Percentiles rank a stretch among this genome's conserved stretches.
These are phyloP conservation scores for Trypanosoma congolense DNA, from an alignment of 208 protist species.

Conservation along the genomic window DNA sequence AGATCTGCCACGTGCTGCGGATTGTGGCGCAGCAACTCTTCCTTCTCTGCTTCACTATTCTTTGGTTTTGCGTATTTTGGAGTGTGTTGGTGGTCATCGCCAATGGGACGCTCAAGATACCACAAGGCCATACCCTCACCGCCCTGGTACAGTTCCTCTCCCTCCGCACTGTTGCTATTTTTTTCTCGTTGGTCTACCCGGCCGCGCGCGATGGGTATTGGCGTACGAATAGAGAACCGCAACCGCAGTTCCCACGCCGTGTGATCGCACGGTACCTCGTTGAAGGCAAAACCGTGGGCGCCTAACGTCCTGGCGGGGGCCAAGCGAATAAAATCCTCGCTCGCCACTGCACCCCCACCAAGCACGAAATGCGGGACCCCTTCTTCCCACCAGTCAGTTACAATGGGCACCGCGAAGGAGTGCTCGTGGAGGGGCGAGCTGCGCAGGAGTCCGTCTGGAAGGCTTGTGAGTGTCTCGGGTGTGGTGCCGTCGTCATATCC, in stretches of 20 bases:
- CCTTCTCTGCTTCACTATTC: constrained; percentile 37
- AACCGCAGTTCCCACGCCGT: constrained; percentile 67
- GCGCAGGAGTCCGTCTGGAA: constrained; percentile 49
- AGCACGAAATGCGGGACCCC: constrained; percentile 85
- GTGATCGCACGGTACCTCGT: constrained; percentile 70
- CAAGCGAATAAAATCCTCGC: constrained; percentile 75
- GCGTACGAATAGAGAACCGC: constrained; percentile 66
- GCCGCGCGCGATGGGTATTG: constrained; percentile 26
- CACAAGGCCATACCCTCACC: constrained; percentile 81
- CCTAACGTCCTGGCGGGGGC: constrained; percentile 55
- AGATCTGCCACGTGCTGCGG: constrained; percentile 68
- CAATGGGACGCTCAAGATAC: constrained; percentile 75
- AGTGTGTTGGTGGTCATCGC: constrained; percentile 78
- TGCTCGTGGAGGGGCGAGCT: constrained; percentile 71
- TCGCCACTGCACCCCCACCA: constrained; percentile 69
- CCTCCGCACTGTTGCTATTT: constrained; percentile 1
- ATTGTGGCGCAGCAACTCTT: constrained; percentile 40
- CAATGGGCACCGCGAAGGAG: constrained; percentile 63
- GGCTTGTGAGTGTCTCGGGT: constrained; percentile 3
- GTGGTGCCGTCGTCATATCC: background rate
- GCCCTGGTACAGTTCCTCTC: constrained; percentile 40
- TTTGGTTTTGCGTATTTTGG: constrained; percentile 73
- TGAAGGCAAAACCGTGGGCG: constrained; percentile 78
- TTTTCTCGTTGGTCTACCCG: background rate
- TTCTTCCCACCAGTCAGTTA: constrained; percentile 86